Evolutionary conservation across 1,139 yeast genomes (phyloP), one percentile per base, ranked within the genome.

Genomic region (Pichia sp.): DNA sequence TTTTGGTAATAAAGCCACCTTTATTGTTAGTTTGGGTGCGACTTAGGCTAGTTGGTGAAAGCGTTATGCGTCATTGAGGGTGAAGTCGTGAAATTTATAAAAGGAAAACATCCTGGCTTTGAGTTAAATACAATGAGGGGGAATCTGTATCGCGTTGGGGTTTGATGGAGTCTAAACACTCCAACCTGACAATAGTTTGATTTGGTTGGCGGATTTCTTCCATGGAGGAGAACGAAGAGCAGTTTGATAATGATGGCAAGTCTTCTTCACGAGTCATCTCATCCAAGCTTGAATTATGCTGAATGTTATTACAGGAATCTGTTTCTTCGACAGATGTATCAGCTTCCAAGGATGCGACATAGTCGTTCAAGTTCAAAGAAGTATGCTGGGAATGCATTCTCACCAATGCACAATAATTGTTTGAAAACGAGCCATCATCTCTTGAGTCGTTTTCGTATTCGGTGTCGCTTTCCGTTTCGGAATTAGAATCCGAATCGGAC

Each of bases 161-260:
- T n/a, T 27, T 17, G 12, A 9, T 27, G 6, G 47, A 9, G 27
- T 44, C 47, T 10, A 36, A 45, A 29, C 34, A 42, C 6, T 29
- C 36, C 6, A 30, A 9, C 33, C 33, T 46, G 41, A 10, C n/a
- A 33, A 33, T 44, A 33, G 31, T 27, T 16, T 31, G n/a, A 9
- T 8, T 17, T 12, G 36, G 16, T 16, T 20, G 16, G 16, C 38
- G 34, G 46, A 42, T n/a, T 7, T 58, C 59, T 47, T 61, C 65
- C 27, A 53, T 38, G 6, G 63, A 60, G 9, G 64, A 61, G 5
- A 50, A 50, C 1, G 67, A 63, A 9, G 66, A 62, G 33, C 64
- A 63, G 46, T 59, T 60, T 14, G 63, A 54, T 8, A 63, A 45
- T 5, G 57, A 57, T 7, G 64, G 65, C 14, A 64, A 52, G 17